Evolutionary conservation across 78 protist genomes (phyloP).

Genomic region (Emiliania huxleyi): DNA sequence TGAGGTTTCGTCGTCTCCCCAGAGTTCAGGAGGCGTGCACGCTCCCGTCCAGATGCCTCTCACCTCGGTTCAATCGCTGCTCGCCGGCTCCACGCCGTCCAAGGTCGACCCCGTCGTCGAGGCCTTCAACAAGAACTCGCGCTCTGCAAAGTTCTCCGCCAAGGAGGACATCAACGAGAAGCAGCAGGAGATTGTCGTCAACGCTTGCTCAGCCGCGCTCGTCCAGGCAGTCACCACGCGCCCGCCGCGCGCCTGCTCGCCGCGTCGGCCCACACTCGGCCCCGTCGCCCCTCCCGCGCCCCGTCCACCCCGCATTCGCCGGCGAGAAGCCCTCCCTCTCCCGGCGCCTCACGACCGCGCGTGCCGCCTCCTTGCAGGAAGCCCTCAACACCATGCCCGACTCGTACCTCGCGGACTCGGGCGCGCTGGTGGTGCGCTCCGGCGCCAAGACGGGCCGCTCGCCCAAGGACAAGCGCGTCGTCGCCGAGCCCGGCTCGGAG

Average conservation of each 20-base stretch:
- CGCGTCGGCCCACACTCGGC: too few relatives aligned
- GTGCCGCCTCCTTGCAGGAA: neutral
- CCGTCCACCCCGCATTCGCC: too few relatives aligned
- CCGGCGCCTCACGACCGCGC: neutral
- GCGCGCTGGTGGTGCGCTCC: neutral
- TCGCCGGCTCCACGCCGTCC: neutral
- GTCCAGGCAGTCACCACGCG: neutral
- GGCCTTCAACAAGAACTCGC: neutral
- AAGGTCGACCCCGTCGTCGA: neutral
- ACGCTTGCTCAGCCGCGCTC: neutral
- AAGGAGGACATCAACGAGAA: neutral
- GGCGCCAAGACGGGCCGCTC: conserved; percentile 49
- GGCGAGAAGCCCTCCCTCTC: neutral
- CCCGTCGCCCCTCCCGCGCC: too few relatives aligned
- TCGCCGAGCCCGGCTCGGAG: neutral
- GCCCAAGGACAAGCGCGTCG: conserved; percentile 52
- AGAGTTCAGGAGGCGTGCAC: too few relatives aligned
- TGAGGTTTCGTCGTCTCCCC: too few relatives aligned
- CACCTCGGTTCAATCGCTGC: too few relatives aligned
- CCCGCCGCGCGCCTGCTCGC: too few relatives aligned
- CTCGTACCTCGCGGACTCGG: neutral
- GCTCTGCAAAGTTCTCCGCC: neutral
- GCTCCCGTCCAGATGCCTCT: too few relatives aligned
- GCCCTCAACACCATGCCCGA: neutral
- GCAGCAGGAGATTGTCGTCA: neutral